Conservation (phyloP, 139 green algal genomes). For the Chlorella sorokiniana region DNA sequence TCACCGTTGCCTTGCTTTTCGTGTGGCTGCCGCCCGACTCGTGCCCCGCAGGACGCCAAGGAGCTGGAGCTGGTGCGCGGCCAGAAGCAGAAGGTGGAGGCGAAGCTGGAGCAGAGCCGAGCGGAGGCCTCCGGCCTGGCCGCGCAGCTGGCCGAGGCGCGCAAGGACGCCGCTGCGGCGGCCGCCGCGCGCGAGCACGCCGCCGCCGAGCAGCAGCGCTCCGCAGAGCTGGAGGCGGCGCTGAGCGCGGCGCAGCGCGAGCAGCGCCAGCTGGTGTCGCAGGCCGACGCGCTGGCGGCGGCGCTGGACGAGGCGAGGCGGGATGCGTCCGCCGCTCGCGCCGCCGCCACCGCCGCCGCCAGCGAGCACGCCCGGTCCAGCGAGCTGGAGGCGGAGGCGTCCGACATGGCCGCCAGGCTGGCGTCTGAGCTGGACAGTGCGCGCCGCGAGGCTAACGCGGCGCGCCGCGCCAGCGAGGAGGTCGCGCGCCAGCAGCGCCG, state of each 20-base stretch:
- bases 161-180: background rate
- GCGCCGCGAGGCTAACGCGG: background rate
- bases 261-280: background rate
- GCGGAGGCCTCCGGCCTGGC: background rate
- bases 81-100: background rate
- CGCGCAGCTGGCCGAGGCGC: slow-evolving; percentile 6
- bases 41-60: background rate
- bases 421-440: slow-evolving; percentile 1
- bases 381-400: background rate
- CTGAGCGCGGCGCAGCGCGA: background rate
- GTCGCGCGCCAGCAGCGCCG: background rate
- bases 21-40: too few relatives aligned
- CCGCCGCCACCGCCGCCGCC: background rate
- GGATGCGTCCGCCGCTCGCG: background rate
- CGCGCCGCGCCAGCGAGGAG: background rate
- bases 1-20: too few relatives aligned
- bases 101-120: background rate
- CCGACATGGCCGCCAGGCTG: background rate
- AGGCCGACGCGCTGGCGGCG: background rate
- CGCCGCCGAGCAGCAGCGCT: background rate
- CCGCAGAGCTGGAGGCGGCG: background rate
- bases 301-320: background rate
- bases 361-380: background rate
- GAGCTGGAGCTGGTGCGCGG: slow-evolving; percentile 4
- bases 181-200: background rate